Evolutionary conservation across 768 basidiomycete species (phyloP).

Genomic region (Leccinum rimulosum): DNA sequence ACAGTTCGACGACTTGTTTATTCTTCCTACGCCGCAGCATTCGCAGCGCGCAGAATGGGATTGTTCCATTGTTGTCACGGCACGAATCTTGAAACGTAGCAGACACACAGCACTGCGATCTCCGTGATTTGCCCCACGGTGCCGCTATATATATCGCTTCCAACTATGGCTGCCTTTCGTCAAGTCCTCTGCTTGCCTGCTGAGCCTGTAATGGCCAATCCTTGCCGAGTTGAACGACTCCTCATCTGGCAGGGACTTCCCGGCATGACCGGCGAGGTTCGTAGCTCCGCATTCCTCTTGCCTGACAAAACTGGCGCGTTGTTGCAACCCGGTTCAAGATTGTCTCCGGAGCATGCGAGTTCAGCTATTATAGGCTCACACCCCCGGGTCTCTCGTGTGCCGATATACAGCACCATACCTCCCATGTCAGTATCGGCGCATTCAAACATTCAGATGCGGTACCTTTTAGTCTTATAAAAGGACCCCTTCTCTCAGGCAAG

Average conservation of each 20-base stretch:
- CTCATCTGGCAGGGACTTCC: neutral
- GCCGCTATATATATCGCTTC: neutral
- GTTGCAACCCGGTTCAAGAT: neutral
- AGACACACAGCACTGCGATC: neutral
- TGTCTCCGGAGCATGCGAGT: neutral
- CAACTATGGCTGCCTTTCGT: neutral
- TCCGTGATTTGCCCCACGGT: neutral
- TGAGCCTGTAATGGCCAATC: neutral
- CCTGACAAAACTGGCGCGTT: neutral
- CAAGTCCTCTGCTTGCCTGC: neutral
- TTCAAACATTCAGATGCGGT: neutral
- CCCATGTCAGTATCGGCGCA: neutral
- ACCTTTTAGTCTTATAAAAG: slow-evolving; percentile 20
- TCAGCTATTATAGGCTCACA: neutral
- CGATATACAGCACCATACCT: neutral
- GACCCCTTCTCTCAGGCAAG: neutral
- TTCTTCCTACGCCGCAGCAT: neutral
- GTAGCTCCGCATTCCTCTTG: neutral
- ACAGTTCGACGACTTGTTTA: neutral
- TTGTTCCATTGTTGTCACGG: neutral
- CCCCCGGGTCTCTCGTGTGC: neutral
- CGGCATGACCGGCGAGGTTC: neutral
- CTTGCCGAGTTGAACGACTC: neutral
- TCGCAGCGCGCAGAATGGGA: neutral
- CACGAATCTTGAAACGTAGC: neutral